Evolutionary conservation across 768 basidiomycete species (phyloP), one percentile per base, ranked within the genome.

Genomic region (Boletus fagicola): DNA sequence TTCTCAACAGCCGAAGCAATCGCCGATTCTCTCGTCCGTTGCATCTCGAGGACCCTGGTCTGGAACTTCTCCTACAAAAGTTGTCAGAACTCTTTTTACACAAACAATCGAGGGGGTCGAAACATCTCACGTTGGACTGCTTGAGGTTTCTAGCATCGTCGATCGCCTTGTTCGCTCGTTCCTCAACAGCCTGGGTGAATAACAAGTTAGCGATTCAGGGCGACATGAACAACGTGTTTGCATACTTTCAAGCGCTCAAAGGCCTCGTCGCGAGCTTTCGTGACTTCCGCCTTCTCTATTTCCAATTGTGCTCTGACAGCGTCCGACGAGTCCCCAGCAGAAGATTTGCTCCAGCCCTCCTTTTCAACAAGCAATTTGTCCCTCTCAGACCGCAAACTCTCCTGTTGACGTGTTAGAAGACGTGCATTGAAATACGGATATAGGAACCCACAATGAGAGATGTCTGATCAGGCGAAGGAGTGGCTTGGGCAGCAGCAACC

Each of bases 341-440:
- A 58, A 2, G 73, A 31, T n/a, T 72, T 54, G 36, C 57, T 67
- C 53, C 70, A 60, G 22, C 72, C 71, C 54, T 79, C 78, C 65
- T 84, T 88, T 65, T 88, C 87, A 0, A 77, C 78, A 28, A 86
- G 73, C 18, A 91, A 71, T 49, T 74, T 77, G 64, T 89, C 87
- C 49, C 83, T 77, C 69, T 92, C 85, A 44, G 79, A 77, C 53
- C 72, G 77, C 28, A 90, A 68, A 46, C 77, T 61, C 51, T 79
- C 74, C 87, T 90, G 39, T 38, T 18, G 43, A 22, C 18, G 18
- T 18, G n/a, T 63, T 48, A 61, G 30, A 47, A 38, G 28, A 30
- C 5, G 5, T 1, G n/a, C 5, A 4, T n/a, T 0, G 24, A 33
- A 38, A 18, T 3, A 12, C 1, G 4, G 3, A 42, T 6, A 26